phyloP scores from a whole-genome alignment of 192 early-diverging fungal species.

The Chytriomyces sp. region DNA sequence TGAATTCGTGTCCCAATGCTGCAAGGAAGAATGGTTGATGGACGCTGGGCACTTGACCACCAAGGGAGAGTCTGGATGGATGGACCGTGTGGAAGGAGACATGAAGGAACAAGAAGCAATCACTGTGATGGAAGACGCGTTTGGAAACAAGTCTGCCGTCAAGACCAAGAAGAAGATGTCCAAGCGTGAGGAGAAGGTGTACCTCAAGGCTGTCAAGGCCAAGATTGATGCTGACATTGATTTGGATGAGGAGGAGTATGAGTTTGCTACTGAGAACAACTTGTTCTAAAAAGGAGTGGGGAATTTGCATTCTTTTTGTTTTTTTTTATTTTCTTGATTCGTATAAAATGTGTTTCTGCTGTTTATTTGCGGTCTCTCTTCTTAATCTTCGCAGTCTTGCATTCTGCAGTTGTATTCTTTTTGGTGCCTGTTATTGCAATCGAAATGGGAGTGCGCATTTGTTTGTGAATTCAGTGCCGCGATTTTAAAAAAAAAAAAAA shows the following conservation, averaged over 20 bases:
- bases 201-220: conserved; percentile 53
- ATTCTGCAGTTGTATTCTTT: no score
- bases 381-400: no score
- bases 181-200: conserved; percentile 51
- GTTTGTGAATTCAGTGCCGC: no score
- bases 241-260: conserved; percentile 51
- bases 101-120: conserved; percentile 55
- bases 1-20: conserved; percentile 77
- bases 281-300: no score
- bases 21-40: conserved; percentile 77
- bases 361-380: no score
- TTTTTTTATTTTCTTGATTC: background rate
- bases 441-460: no score
- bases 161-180: conserved; percentile 68
- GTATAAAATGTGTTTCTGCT: no score
- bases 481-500: no score
- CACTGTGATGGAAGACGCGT: conserved; percentile 62
- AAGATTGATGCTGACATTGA: conserved; percentile 47
- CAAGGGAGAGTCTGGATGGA: conserved; percentile 44
- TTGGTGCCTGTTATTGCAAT: no score
- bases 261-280: conserved; percentile 38
- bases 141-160: conserved; percentile 77
- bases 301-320: conserved; percentile 12
- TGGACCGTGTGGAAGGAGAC: conserved; percentile 47
- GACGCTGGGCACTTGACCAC: conserved; percentile 64